Conservation (phyloP, 257 asterid genomes). For the Rubia yunnanensis region DNA sequence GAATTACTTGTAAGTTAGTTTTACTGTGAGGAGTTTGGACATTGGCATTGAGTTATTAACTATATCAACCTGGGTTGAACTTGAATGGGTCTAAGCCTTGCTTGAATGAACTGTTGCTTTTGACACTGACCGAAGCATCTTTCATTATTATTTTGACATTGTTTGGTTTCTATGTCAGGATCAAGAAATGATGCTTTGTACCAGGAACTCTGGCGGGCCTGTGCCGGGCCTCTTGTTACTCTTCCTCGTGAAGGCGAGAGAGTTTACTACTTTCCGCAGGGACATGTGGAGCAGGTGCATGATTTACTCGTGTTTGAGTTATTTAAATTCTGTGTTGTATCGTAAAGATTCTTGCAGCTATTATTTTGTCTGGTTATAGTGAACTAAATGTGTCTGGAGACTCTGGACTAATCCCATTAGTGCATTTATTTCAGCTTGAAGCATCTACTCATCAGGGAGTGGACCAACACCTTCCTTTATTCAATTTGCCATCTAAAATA, state of each 20-base stretch:
- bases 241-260: constrained; percentile 87
- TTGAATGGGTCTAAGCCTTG: background rate
- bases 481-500: constrained; percentile 80
- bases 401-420: constrained; percentile 8
- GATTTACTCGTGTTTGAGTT: constrained; percentile 5
- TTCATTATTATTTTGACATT: too few relatives aligned
- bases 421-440: constrained; percentile 59
- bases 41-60: background rate
- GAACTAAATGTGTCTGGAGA: background rate
- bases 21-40: background rate
- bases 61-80: background rate
- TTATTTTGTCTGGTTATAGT: background rate
- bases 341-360: background rate
- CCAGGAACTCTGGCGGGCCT: constrained; percentile 92
- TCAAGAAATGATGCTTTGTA: constrained; percentile 53
- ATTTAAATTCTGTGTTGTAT: background rate
- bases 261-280: constrained; percentile 91
- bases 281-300: constrained; percentile 97
- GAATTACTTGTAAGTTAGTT: background rate
- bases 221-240: constrained; percentile 94
- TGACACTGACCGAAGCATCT: background rate
- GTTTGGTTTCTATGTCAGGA: constrained; percentile 36
- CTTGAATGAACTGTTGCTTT: background rate
- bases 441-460: constrained; percentile 88
- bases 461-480: constrained; percentile 89